Evolutionary conservation across 208 protist genomes (phyloP).

Genomic region (Herpetomonas tarakana): DNA sequence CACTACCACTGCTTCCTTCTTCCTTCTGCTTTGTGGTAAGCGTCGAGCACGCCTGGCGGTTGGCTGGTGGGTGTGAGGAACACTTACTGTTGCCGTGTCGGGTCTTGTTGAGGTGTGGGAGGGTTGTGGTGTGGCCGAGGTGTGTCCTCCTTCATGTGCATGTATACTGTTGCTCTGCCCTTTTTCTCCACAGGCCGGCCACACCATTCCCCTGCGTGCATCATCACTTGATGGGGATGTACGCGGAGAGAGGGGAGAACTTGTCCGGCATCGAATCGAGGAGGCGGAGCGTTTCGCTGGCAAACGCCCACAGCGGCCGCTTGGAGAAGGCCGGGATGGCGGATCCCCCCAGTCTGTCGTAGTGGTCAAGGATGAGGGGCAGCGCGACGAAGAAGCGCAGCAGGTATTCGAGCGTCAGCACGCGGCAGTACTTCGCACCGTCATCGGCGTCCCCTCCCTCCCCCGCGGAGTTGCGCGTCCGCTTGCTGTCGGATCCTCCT

Average conservation of each 20-base stretch:
- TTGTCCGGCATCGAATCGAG: conserved; percentile 27
- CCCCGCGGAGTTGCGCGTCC: conserved; percentile 12
- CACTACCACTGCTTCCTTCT: neutral
- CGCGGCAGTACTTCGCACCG: conserved; percentile 38
- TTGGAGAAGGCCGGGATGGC: conserved; percentile 52
- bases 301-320: conserved; percentile 61
- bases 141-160: too few relatives aligned
- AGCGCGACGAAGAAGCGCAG: conserved; percentile 72
- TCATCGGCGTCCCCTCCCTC: conserved; percentile 11
- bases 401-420: conserved; percentile 78
- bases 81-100: too few relatives aligned
- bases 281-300: conserved; percentile 49
- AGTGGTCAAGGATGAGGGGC: conserved; percentile 73
- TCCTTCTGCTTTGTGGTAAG: too few relatives aligned
- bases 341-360: conserved; percentile 71
- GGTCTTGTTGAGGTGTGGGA: too few relatives aligned
- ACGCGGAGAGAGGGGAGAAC: conserved; percentile 31
- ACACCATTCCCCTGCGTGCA: neutral
- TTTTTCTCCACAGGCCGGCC: neutral
- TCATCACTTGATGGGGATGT: conserved; percentile 52
- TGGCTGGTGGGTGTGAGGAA: too few relatives aligned
- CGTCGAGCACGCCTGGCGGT: too few relatives aligned
- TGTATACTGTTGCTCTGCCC: conserved; percentile 1
- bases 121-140: too few relatives aligned
- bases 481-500: neutral